These are phyloP conservation scores for Cicer bijugum DNA, from an alignment of 306 rosid species.

Conservation along the genomic window DNA sequence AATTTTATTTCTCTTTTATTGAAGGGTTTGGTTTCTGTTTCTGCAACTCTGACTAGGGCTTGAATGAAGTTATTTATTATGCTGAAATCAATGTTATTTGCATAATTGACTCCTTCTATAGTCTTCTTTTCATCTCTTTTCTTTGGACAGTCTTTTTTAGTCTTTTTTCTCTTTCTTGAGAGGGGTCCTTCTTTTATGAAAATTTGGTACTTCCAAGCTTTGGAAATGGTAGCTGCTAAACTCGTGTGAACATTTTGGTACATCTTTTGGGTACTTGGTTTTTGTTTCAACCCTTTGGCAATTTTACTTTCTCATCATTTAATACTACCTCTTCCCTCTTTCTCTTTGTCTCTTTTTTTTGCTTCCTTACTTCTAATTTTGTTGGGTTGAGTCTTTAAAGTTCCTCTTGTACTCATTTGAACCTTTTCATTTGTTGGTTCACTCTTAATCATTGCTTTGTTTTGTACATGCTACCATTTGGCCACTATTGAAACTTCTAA, in stretches of 20 bases:
- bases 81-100: slow-evolving; percentile 71
- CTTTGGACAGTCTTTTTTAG: slow-evolving; percentile 62
- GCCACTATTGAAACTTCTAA: slow-evolving; percentile 25
- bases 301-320: slow-evolving; percentile 50
- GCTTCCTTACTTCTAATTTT: background rate
- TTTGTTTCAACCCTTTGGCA: slow-evolving; percentile 47
- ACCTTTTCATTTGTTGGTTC: background rate
- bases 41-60: slow-evolving; percentile 85
- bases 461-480: slow-evolving; percentile 39
- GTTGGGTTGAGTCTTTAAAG: background rate
- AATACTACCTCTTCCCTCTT: slow-evolving; percentile 37
- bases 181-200: slow-evolving; percentile 62
- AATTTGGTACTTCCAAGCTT: slow-evolving; percentile 64
- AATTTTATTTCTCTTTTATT: slow-evolving; percentile 35
- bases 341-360: slow-evolving; percentile 32
- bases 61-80: slow-evolving; percentile 70
- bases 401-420: background rate
- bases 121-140: slow-evolving; percentile 56
- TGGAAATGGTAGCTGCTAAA: slow-evolving; percentile 77
- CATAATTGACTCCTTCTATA: slow-evolving; percentile 60
- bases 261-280: slow-evolving; percentile 56
- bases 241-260: slow-evolving; percentile 59
- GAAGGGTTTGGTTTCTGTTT: slow-evolving; percentile 52
- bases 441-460: slow-evolving; percentile 35
- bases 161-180: slow-evolving; percentile 53